Percentiles rank a stretch among this genome's conserved stretches.
phyloP scores from a whole-genome alignment of 1,139 yeast species.

The Yamadazyma siamensis region DNA sequence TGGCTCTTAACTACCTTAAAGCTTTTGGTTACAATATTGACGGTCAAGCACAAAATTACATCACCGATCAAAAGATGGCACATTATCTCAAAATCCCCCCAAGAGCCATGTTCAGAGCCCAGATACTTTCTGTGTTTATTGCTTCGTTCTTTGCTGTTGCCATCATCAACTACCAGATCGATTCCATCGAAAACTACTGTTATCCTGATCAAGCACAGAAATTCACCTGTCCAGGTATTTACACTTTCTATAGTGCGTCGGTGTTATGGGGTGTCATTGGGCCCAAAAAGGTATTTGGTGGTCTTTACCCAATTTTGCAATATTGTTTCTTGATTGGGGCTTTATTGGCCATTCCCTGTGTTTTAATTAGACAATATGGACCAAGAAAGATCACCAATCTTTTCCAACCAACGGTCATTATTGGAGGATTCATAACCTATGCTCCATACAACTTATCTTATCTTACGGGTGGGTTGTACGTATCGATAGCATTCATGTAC shows the following conservation, averaged over 20 bases:
- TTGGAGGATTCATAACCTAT: slow-evolving; percentile 36
- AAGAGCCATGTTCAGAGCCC: slow-evolving; percentile 57
- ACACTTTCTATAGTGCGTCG: slow-evolving; percentile 51
- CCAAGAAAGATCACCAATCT: slow-evolving; percentile 22
- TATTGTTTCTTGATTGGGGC: slow-evolving; percentile 54
- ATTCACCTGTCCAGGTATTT: slow-evolving; percentile 49
- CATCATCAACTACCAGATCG: slow-evolving; percentile 51
- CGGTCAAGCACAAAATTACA: slow-evolving; percentile 59
- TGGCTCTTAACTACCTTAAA: slow-evolving; percentile 57
- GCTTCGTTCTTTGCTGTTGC: slow-evolving; percentile 50
- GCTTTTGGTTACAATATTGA: slow-evolving; percentile 59
- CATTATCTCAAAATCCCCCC: slow-evolving; percentile 64
- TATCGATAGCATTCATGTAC: slow-evolving; percentile 49
- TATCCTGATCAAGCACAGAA: slow-evolving; percentile 32
- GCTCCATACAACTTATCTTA: slow-evolving; percentile 58
- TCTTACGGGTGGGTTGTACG: slow-evolving; percentile 46
- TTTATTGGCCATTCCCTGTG: slow-evolving; percentile 37
- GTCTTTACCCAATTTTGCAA: slow-evolving; percentile 42
- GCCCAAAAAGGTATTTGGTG: slow-evolving; percentile 52
- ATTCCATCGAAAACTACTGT: slow-evolving; percentile 43
- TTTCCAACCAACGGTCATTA: slow-evolving; percentile 39
- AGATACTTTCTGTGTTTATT: slow-evolving; percentile 42
- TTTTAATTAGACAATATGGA: slow-evolving; percentile 32
- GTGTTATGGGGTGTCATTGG: slow-evolving; percentile 70
- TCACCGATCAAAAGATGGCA: slow-evolving; percentile 55